Base-by-base conservation (phyloP, 192 early-diverging fungal genomes). In the Coemansia sp. region DNA sequence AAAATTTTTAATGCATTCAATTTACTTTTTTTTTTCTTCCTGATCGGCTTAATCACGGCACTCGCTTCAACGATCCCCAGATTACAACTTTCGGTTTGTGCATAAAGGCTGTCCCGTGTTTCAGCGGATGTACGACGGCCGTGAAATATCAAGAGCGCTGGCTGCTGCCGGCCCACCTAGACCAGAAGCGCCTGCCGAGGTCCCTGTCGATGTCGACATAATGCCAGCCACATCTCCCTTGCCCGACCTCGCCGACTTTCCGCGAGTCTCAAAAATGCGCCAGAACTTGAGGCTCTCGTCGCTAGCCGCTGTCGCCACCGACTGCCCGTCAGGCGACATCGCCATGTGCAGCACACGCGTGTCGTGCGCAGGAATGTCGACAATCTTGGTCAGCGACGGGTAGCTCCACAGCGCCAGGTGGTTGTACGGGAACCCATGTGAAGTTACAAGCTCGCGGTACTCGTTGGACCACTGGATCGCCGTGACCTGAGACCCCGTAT, bases 231-330 rank as follows among this genome's bases (percentile, higher is more conserved):
- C n/a, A 12, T 49, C 52, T 19, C 44, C 55, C 55, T 68, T 75
- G 43, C 44, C 39, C 12, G 57, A 34, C 42, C 65, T 71, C 24
- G 49, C 49, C 0, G 73, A 53, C 48, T 77, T 77, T 10, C 64
- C 55, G 55, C 73, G 75, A 1, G 67, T 34, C 53, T 91, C 87
- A 76, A 94, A 98, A 30, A 96, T 69, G 54, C 84, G 88, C 96
- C 96, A 99, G 72, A 99, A 96, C 62, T 95, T 90, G 48, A 99
- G 71, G 30, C 91, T 95, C 56, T 95, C 92, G 70, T 99, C 96
- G 47, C 90, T 89, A 15, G 95, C 88, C 1, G 91, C 89, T 4
- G 93, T 98, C 7, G 95, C 94, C 13, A 99, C 82, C 4, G 86
- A 85, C 62, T 96, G 89, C 6, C 92, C 93, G 66, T 96, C 94